phyloP scores from a whole-genome alignment of 139 green algal genomes.

The Asterochloris erici region DNA sequence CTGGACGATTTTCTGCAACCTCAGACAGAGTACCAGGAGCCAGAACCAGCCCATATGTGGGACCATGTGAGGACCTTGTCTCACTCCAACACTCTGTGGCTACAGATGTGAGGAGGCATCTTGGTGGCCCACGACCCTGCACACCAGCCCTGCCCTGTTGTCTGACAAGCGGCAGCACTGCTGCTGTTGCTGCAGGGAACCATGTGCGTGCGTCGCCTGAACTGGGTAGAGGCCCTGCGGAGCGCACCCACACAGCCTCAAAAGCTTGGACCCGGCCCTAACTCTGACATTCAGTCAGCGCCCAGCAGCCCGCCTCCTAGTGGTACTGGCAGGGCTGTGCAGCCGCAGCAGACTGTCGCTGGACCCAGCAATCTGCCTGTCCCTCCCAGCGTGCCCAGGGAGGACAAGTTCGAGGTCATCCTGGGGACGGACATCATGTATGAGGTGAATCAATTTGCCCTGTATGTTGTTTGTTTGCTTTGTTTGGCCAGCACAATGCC shows the following conservation, averaged over 20 bases:
- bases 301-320: too few species aligned
- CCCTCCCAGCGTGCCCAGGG: constrained; percentile 25
- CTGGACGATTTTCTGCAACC: constrained; percentile 8
- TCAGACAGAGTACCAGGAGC: not conserved
- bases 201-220: constrained; percentile 56
- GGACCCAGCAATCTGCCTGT: too few species aligned
- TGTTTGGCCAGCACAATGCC: not conserved
- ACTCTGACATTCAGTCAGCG: too few species aligned
- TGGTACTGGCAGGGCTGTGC: too few species aligned
- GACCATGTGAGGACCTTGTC: constrained; percentile 16
- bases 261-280: not conserved
- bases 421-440: constrained; percentile 79
- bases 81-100: too few species aligned
- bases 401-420: constrained; percentile 55
- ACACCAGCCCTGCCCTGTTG: too few species aligned
- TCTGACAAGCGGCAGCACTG: too few species aligned
- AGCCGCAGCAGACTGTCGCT: too few species aligned
- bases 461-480: not conserved
- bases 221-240: constrained; percentile 39
- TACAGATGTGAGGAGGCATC: not conserved
- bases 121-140: not conserved
- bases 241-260: not conserved
- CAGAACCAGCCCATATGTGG: constrained; percentile 23
- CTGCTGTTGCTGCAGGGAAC: constrained; percentile 24
- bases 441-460: constrained; percentile 40